Evolutionary conservation across 371 early-diverging fungal genomes (phyloP).

Genomic region (Amoeboaphelidium protococcarum): DNA sequence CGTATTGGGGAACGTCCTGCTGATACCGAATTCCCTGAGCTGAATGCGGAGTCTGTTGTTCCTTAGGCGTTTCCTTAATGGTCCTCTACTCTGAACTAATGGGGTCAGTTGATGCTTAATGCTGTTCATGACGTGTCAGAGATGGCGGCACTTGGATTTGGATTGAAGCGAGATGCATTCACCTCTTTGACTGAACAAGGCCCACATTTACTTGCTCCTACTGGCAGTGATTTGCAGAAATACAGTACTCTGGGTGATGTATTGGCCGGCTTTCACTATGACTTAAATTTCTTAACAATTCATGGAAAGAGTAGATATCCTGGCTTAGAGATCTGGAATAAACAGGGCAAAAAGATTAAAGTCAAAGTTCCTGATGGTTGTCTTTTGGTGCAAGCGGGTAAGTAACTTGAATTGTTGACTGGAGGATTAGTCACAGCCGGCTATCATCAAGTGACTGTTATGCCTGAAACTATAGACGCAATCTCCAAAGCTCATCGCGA

Average conservation of each 20-base stretch:
- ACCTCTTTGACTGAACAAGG: slow-evolving; percentile 20
- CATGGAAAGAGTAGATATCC: slow-evolving; percentile 45
- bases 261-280: slow-evolving; percentile 29
- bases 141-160: slow-evolving; percentile 33
- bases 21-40: slow-evolving; percentile 21
- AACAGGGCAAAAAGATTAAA: slow-evolving; percentile 21
- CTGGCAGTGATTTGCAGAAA: slow-evolving; percentile 27
- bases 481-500: slow-evolving; percentile 10
- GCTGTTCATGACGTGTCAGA: slow-evolving; percentile 21
- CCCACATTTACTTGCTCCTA: slow-evolving; percentile 39
- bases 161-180: slow-evolving; percentile 19
- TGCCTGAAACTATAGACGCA: slow-evolving; percentile 18
- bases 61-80: slow-evolving; percentile 24
- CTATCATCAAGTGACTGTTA: slow-evolving; percentile 40
- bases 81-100: slow-evolving; percentile 24
- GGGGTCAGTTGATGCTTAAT: slow-evolving; percentile 26
- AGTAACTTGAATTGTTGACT: slow-evolving; percentile 34
- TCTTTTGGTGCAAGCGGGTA: slow-evolving; percentile 37
- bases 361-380: slow-evolving; percentile 34
- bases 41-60: slow-evolving; percentile 29
- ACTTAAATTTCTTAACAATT: slow-evolving; percentile 36
- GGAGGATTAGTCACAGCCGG: slow-evolving; percentile 33
- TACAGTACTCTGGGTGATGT: slow-evolving; percentile 27
- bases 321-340: slow-evolving; percentile 39
- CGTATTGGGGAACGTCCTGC: slow-evolving; percentile 19